These are phyloP conservation scores for Suillus alpinus DNA, from an alignment of 768 basidiomycete genomes.

Conservation along the genomic window DNA sequence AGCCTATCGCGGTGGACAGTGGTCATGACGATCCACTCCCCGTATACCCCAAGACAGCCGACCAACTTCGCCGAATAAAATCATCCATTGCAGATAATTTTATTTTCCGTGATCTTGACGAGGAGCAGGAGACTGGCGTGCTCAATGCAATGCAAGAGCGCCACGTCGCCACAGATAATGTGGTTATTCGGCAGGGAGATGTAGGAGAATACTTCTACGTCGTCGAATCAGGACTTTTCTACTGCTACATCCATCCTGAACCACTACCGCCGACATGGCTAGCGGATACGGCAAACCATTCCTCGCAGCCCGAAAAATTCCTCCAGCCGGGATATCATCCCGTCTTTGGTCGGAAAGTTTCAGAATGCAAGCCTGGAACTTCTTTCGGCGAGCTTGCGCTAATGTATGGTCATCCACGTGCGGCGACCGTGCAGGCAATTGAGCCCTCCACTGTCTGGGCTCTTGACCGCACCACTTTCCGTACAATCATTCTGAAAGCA, in stretches of 20 bases:
- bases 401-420: slow-evolving; percentile 97
- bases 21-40: slow-evolving; percentile 66
- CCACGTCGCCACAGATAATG: slow-evolving; percentile 63
- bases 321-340: slow-evolving; percentile 65
- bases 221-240: slow-evolving; percentile 83
- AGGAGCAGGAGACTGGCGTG: slow-evolving; percentile 92
- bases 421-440: slow-evolving; percentile 88
- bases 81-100: slow-evolving; percentile 86
- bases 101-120: slow-evolving; percentile 93
- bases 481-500: slow-evolving; percentile 93
- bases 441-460: slow-evolving; percentile 88
- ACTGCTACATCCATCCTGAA: slow-evolving; percentile 77
- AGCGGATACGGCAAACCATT: slow-evolving; percentile 37
- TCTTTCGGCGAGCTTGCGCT: slow-evolving; percentile 96
- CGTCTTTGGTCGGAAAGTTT: slow-evolving; percentile 77
- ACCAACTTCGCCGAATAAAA: slow-evolving; percentile 87
- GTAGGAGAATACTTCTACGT: slow-evolving; percentile 98
- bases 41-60: slow-evolving; percentile 71
- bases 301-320: slow-evolving; percentile 50
- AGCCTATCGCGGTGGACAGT: slow-evolving; percentile 86
- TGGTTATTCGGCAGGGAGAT: slow-evolving; percentile 97
- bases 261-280: slow-evolving; percentile 61
- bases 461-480: slow-evolving; percentile 96
- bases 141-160: slow-evolving; percentile 95
- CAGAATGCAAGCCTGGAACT: slow-evolving; percentile 77